Evolutionary conservation across 345 rosid genomes (phyloP).

Genomic region (thale cress (Arabidopsis thaliana)): TAIR10.1 NC_003076.8:19876001-19876500

Average conservation of each 20-base stretch:
- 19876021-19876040: constrained; percentile 85
- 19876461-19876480: constrained; percentile 77
- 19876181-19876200: neutral
- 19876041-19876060: constrained; percentile 92
- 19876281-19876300: constrained; percentile 25
- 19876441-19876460: constrained; percentile 79
- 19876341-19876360: neutral
- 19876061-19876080: constrained; percentile 70
- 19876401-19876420: constrained; percentile 64
- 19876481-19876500: constrained; percentile 60
- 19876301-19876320: neutral
- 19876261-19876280: neutral
- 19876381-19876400: constrained; percentile 93
- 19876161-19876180: neutral
- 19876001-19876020: constrained; percentile 91
- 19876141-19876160: neutral
- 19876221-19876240: neutral
- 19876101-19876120: constrained; percentile 5
- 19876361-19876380: constrained; percentile 15
- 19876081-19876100: constrained; percentile 7
- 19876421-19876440: constrained; percentile 69
- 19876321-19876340: neutral
- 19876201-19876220: neutral
- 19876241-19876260: neutral
- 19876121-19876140: constrained; percentile 1